Conservation (phyloP, 371 early-diverging fungal genomes). For the Choanephora cucurbitarum region DNA sequence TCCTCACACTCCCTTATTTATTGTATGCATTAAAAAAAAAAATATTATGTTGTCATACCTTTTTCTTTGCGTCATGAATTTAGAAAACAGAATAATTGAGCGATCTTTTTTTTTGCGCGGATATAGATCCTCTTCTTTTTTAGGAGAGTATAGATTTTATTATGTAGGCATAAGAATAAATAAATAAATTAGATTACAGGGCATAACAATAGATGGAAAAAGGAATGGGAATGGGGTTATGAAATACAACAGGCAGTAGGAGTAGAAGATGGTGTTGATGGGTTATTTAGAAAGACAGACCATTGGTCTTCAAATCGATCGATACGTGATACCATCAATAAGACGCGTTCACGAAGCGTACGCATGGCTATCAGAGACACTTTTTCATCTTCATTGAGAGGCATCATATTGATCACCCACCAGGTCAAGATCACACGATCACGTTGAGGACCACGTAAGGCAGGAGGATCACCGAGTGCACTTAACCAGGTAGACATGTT, state of each 20-base stretch:
- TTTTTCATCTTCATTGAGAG: slow-evolving; percentile 51
- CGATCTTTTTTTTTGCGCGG: too few relatives aligned
- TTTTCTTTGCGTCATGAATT: too few relatives aligned
- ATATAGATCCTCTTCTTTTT: too few relatives aligned
- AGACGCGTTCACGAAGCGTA: slow-evolving; percentile 50
- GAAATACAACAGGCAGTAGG: slow-evolving; percentile 19
- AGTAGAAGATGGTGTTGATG: slow-evolving; percentile 8
- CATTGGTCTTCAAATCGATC: slow-evolving; percentile 36
- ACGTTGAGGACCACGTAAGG: slow-evolving; percentile 21
- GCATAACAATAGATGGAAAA: slow-evolving; percentile 1
- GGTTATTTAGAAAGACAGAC: slow-evolving; percentile 20
- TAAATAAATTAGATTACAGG: too few relatives aligned
- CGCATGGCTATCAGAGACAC: slow-evolving; percentile 38
- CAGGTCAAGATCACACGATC: slow-evolving; percentile 47
- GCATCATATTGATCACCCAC: slow-evolving; percentile 61
- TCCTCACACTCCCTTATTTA: not conserved
- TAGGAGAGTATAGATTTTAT: too few relatives aligned
- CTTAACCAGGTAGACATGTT: slow-evolving; percentile 20
- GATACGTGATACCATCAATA: slow-evolving; percentile 44
- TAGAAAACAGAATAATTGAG: too few relatives aligned
- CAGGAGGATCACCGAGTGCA: slow-evolving; percentile 26
- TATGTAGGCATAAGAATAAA: too few relatives aligned
- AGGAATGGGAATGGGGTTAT: slow-evolving; percentile 6
- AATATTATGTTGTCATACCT: too few relatives aligned
- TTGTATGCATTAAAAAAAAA: too few relatives aligned